phyloP scores from a whole-genome alignment of 106 monocot genomes.

The Platanthera guangdongensis region DNA sequence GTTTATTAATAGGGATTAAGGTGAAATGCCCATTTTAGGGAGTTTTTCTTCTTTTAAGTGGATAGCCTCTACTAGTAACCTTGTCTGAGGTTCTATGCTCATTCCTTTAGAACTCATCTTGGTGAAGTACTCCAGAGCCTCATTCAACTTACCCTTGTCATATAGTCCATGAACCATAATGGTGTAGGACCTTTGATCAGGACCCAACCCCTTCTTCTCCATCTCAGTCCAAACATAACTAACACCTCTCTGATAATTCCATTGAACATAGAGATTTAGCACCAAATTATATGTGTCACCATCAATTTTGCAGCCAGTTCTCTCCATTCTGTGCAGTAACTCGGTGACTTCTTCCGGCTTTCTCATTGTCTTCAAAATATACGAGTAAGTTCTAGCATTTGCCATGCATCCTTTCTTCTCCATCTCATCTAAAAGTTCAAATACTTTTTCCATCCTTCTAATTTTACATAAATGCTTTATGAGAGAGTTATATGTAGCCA shows the following conservation, averaged over 20 bases:
- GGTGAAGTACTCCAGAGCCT: slow-evolving; percentile 42
- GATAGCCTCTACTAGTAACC: slow-evolving; percentile 49
- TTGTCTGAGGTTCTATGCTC: slow-evolving; percentile 59
- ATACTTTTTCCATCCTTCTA: slow-evolving; percentile 62
- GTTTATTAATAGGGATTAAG: neutral
- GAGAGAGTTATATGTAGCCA: slow-evolving; percentile 74
- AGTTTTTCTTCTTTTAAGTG: slow-evolving; percentile 20
- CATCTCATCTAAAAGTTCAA: slow-evolving; percentile 72
- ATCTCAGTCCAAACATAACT: slow-evolving; percentile 56
- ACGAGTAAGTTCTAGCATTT: slow-evolving; percentile 59
- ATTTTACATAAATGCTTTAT: slow-evolving; percentile 81
- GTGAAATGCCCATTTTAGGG: neutral
- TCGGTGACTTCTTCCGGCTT: slow-evolving; percentile 37
- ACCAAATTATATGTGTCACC: slow-evolving; percentile 55
- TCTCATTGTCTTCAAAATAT: slow-evolving; percentile 48
- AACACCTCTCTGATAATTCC: slow-evolving; percentile 44
- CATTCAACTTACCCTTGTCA: slow-evolving; percentile 37
- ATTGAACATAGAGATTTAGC: slow-evolving; percentile 53
- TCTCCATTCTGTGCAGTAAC: slow-evolving; percentile 49
- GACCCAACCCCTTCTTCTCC: slow-evolving; percentile 62
- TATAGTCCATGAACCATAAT: slow-evolving; percentile 66
- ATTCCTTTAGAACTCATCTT: slow-evolving; percentile 71
- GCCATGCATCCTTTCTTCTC: slow-evolving; percentile 47
- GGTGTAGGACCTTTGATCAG: slow-evolving; percentile 77
- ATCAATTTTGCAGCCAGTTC: slow-evolving; percentile 36